Evolutionary conservation across 2,329 filamentous ascomycete species (phyloP).

Genomic region (Neopestalotiopsis clavispora): DNA sequence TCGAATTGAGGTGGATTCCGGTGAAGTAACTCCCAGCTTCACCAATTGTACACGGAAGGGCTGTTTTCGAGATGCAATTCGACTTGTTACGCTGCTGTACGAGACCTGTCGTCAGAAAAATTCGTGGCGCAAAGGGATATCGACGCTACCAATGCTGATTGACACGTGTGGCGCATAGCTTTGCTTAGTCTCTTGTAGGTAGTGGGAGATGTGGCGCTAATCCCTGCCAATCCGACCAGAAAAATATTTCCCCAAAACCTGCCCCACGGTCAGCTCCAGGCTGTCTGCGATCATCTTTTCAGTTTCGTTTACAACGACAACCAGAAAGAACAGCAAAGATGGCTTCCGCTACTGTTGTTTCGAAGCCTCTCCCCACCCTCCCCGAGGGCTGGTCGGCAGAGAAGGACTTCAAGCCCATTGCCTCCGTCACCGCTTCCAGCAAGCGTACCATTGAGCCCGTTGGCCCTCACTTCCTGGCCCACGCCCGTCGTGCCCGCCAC

Average conservation of each 20-base stretch:
- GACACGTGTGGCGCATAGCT: neutral
- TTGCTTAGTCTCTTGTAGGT: no score
- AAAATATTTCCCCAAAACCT: conserved; percentile 20
- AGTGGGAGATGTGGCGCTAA: neutral
- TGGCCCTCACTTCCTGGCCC: conserved; percentile 95
- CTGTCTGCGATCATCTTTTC: conserved; percentile 16
- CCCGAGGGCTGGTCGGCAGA: conserved; percentile 83
- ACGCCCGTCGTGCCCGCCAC: conserved; percentile 93
- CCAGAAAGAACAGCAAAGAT: conserved; percentile 50
- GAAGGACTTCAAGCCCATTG: conserved; percentile 89
- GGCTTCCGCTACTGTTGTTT: conserved; percentile 66
- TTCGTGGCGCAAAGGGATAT: conserved; percentile 3
- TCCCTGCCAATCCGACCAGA: conserved; percentile 6
- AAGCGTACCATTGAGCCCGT: conserved; percentile 94
- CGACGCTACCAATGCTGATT: neutral
- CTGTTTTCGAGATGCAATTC: neutral
- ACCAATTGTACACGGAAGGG: neutral
- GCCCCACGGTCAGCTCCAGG: conserved; percentile 18
- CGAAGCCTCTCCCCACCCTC: conserved; percentile 74
- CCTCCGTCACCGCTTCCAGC: conserved; percentile 75
- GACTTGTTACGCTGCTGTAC: neutral
- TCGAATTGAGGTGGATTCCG: neutral
- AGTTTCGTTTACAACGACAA: conserved; percentile 12
- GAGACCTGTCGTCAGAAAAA: conserved; percentile 9
- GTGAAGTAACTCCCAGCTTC: no score